Conservation (phyloP, 1,284 basidiomycete genomes). For the Apiotrichum montevideense region DNA sequence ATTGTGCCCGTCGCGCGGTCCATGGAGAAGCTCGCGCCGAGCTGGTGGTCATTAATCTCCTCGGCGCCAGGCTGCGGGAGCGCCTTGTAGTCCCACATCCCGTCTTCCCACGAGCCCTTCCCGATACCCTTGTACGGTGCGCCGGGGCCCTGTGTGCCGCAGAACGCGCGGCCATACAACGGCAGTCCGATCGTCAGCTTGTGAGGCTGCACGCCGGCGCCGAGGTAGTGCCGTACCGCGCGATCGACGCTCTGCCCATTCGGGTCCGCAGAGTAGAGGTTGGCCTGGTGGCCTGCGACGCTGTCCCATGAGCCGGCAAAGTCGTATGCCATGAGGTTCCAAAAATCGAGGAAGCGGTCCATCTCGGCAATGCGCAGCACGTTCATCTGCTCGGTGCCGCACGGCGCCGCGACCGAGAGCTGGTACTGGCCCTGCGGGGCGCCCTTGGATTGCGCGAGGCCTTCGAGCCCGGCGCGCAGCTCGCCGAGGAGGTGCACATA, state of each 20-base stretch:
- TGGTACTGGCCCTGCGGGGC: conserved; percentile 44
- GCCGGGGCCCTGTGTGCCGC: conserved; percentile 68
- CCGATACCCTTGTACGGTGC: conserved; percentile 63
- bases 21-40: conserved; percentile 74
- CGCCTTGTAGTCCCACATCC: conserved; percentile 60
- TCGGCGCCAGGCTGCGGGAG: conserved; percentile 62
- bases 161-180: conserved; percentile 77
- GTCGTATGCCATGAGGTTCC: conserved; percentile 71
- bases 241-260: conserved; percentile 60
- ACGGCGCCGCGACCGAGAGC: conserved; percentile 68
- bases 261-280: conserved; percentile 54
- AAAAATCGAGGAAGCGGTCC: conserved; percentile 66
- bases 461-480: conserved; percentile 47
- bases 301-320: conserved; percentile 48
- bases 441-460: conserved; percentile 38
- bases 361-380: conserved; percentile 64
- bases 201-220: conserved; percentile 60
- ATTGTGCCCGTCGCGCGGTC: conserved; percentile 54
- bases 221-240: conserved; percentile 62
- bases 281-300: conserved; percentile 71
- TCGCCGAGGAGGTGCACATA: conserved; percentile 50
- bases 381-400: conserved; percentile 62
- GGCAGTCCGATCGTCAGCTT: conserved; percentile 83
- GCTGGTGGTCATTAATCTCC: conserved; percentile 63
- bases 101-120: conserved; percentile 49